phyloP scores from a whole-genome alignment of 257 asterid species.

The Lithospermum erythrorhizon region DNA sequence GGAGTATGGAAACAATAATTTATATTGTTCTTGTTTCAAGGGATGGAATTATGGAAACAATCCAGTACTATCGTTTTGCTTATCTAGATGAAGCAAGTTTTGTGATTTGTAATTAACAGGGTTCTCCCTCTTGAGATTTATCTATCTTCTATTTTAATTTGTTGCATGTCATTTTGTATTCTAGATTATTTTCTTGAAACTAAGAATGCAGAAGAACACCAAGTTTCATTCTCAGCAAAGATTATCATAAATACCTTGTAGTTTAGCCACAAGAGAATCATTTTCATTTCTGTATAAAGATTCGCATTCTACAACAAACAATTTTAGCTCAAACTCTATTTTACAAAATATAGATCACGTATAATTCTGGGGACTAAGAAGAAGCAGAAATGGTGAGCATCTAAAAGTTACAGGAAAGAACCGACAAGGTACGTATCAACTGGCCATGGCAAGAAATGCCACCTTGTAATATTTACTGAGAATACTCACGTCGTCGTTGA shows the following conservation, averaged over 20 bases:
- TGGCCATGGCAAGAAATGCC: slow-evolving; percentile 26
- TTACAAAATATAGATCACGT: background rate
- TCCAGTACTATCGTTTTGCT: slow-evolving; percentile 27
- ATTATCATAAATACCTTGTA: too few relatives aligned
- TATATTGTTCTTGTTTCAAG: too few relatives aligned
- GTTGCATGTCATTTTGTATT: too few relatives aligned
- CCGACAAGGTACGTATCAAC: slow-evolving; percentile 23
- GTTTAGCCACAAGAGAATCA: background rate
- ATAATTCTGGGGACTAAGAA: background rate
- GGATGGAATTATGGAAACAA: too few relatives aligned
- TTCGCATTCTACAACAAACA: background rate
- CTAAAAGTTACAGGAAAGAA: background rate
- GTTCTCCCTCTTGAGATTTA: too few relatives aligned
- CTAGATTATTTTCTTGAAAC: too few relatives aligned
- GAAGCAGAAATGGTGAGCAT: background rate
- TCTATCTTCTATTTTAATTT: slow-evolving; percentile 18
- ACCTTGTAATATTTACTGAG: slow-evolving; percentile 20
- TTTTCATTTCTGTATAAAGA: background rate
- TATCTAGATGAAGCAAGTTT: too few relatives aligned
- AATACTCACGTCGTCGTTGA: slow-evolving; percentile 16
- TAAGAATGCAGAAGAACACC: slow-evolving; percentile 23
- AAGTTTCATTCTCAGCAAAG: too few relatives aligned
- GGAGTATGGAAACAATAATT: too few relatives aligned
- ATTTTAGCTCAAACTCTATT: background rate
- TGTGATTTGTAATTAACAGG: too few relatives aligned